Conservation (phyloP, 163 green algal species). For the Volvox carteri region DNA sequence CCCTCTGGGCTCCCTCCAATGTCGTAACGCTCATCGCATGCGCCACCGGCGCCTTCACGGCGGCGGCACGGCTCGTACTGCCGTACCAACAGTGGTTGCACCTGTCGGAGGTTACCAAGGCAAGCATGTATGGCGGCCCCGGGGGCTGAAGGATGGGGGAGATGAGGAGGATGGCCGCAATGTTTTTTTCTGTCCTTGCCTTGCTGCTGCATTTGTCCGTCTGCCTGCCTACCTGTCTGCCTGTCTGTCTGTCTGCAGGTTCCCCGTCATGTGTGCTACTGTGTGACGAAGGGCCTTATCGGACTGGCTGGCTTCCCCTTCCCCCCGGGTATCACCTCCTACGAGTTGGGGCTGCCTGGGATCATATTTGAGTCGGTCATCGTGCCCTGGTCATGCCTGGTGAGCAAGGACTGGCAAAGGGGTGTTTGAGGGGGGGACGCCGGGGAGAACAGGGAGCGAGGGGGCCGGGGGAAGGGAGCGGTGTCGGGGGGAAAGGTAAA, state of each 20-base stretch:
- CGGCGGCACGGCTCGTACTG: constrained; percentile 13
- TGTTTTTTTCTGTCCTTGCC: too few relatives aligned
- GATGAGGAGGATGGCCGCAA: too few relatives aligned
- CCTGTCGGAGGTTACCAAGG: constrained; percentile 34
- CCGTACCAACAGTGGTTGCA: background rate
- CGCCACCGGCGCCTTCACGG: background rate
- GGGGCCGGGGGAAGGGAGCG: background rate
- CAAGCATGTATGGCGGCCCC: background rate
- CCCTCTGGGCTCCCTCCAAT: constrained; percentile 26
- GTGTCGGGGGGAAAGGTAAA: background rate
- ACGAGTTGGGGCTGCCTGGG: constrained; percentile 27
- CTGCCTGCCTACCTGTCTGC: too few relatives aligned
- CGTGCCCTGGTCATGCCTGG: constrained; percentile 40
- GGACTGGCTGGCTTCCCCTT: background rate
- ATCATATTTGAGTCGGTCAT: constrained; percentile 37
- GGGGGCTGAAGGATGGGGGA: background rate
- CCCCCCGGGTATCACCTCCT: constrained; percentile 30
- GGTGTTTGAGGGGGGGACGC: background rate
- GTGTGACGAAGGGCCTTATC: constrained; percentile 14
- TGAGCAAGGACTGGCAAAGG: background rate
- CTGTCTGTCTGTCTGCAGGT: too few relatives aligned
- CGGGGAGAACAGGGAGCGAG: background rate
- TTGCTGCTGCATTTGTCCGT: background rate
- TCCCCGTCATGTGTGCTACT: constrained; percentile 32
- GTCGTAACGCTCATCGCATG: constrained; percentile 13